Conservation (phyloP, 768 basidiomycete genomes). For the Rhodotorula toruloides region DNA sequence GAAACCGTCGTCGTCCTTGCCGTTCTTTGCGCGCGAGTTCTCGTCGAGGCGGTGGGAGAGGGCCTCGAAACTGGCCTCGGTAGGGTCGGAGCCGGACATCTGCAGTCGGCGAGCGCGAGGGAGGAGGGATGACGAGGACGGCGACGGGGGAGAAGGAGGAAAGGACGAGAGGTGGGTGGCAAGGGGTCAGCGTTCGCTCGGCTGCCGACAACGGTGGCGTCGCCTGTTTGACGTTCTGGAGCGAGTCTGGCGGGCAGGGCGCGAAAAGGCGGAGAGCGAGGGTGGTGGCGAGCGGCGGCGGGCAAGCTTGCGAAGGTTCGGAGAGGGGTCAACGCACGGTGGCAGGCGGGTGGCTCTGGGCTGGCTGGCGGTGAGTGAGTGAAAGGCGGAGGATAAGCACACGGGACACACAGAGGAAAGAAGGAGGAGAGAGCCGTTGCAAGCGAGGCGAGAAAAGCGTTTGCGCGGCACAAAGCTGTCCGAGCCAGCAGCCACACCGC, state of each 20-base stretch:
- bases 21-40: background rate
- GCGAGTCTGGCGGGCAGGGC: too few species aligned
- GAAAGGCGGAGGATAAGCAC: conserved; percentile 1
- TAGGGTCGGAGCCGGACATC: conserved; percentile 27
- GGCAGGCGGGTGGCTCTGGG: background rate
- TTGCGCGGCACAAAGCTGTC: too few species aligned
- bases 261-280: too few species aligned
- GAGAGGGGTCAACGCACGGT: background rate
- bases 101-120: background rate
- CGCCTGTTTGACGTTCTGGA: too few species aligned
- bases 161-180: too few species aligned
- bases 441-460: too few species aligned
- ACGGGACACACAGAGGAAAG: background rate
- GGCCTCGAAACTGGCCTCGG: conserved; percentile 3
- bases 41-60: conserved; percentile 4
- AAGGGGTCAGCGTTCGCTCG: too few species aligned
- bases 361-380: too few species aligned
- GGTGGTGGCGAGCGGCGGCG: too few species aligned
- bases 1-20: conserved; percentile 16
- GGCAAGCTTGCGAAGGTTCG: background rate
- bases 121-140: background rate
- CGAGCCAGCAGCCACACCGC: too few species aligned
- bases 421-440: background rate
- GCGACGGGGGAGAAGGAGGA: background rate
- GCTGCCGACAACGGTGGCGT: too few species aligned